Base-by-base conservation (phyloP, 108 stramenopile species). In the Cyclotella kingstonii region DNA sequence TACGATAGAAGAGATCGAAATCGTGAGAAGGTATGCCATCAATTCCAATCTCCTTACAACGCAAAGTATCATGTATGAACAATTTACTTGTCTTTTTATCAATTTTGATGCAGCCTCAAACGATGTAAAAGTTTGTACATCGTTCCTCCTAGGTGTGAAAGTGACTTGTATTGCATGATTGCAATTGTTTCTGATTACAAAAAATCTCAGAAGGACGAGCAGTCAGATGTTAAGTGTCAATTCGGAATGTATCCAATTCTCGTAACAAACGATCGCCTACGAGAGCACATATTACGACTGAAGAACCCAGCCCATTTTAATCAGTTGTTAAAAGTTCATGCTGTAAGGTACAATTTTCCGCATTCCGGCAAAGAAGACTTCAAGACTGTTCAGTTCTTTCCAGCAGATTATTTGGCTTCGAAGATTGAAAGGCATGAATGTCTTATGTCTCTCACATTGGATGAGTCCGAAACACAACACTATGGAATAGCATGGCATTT, bases 91-190 rank as follows among this genome's bases (percentile, higher is more conserved):
- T 54, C 9, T 3, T 35, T 36, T 2, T 31, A 29, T 30, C 4
- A 38, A 19, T 36, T n/a, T 21, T 33, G 1, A 1, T 15, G 21
- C 31, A 54, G 54, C 34, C 35, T 54, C 21, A 2, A 36, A 22
- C 35, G 4, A 14, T 17, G 14, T 2, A 36, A 15, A 15, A 54
- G 38, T 10, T 18, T 54, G 18, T 54, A 19, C 8, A 38, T 73
- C 14, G 87, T 89, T 0, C 82, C 77, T 15, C 27, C 69, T 8
- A 66, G 70, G 15, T 74, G 50, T 28, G 54, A 85, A 6, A 84
- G 85, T 50, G 87, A 89, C 42, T 81, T 73, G 46, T 85, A 82
- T 55, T 89, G 87, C 82, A 89, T 89, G 78, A 44, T 76, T 26
- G 84, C 84, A 6, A 68, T 66, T 29, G 69, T 89, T 34, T 41